Base-by-base conservation (phyloP, 768 basidiomycete genomes). In the Tephrocybe sp. region DNA sequence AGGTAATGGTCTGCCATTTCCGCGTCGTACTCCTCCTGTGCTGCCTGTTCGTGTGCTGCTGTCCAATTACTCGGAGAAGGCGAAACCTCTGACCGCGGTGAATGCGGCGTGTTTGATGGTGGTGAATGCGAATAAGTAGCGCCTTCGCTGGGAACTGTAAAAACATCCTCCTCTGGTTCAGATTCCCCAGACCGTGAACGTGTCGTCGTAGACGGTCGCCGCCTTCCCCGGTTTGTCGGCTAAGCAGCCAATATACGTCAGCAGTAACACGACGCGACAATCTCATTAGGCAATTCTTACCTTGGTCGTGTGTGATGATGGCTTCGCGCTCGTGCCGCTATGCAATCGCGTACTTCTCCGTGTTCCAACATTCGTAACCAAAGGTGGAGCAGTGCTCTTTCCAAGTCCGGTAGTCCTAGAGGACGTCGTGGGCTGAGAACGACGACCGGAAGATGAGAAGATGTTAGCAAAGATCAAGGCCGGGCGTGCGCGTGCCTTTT, bases 401-500 rank as follows among this genome's bases (percentile, higher is more conserved):
- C 74, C 76, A 56, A 70, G 66, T 49, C 75, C 73, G 59, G 74
- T 71, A 61, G 75, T 74, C 75, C 80, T 83, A 70, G 85, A 78
- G 66, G 84, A 77, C 70, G 80, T 77, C 68, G 80, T 74, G 66
- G 81, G 77, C 85, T 88, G 86, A 72, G 81, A 81, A 81, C 79
- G 79, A 81, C 83, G 85, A 83, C 80, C 79, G 72, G 82, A 81
- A 74, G 84, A 87, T 88, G 86, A 89, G 87, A 88, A 86, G 78
- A 86, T 77, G 76, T 88, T 88, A 87, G 83, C 78, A 85, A 86
- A 82, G 75, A 81, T 84, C 80, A 88, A 79, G 79, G 84, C 86
- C 85, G 84, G 85, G 84, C 85, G 86, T 79, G 83, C 83, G 85
- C 87, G 83, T 88, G 85, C 89, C 88, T 91, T 90, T 87, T 88